These are phyloP conservation scores for Aspergillus biplanus DNA, from an alignment of 495 filamentous ascomycete species.

Conservation along the genomic window DNA sequence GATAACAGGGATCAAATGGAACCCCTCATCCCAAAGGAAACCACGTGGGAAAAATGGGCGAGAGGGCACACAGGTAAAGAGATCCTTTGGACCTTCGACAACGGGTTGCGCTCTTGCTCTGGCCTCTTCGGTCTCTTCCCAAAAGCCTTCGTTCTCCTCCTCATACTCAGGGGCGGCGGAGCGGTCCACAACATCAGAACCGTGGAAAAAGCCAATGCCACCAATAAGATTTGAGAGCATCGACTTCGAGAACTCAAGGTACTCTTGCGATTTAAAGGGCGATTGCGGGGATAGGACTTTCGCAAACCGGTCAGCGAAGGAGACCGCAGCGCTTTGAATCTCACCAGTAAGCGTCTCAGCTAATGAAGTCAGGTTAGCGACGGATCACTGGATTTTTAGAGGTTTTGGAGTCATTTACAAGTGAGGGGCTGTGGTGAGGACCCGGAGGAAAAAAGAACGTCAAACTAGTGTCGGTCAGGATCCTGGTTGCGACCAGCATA, in stretches of 20 bases:
- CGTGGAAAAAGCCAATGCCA: constrained; percentile 94
- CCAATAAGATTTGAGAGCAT: constrained; percentile 95
- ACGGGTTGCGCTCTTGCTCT: constrained; percentile 63
- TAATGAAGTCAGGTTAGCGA: constrained; percentile 40
- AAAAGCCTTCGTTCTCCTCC: constrained; percentile 96
- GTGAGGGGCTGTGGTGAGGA: constrained; percentile 64
- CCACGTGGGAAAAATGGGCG: constrained; percentile 95
- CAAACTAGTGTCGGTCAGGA: constrained; percentile 63
- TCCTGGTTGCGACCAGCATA: neutral
- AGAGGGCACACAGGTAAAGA: constrained; percentile 93
- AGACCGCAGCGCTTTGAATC: constrained; percentile 64
- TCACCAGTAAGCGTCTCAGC: constrained; percentile 70
- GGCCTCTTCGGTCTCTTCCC: constrained; percentile 85
- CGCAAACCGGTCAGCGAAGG: constrained; percentile 75
- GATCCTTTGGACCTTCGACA: constrained; percentile 81
- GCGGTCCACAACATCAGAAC: constrained; percentile 82
- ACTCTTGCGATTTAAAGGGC: constrained; percentile 75
- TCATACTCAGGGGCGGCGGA: constrained; percentile 90
- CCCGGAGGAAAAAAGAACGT: constrained; percentile 85
- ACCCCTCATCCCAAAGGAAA: constrained; percentile 98
- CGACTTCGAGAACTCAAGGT: constrained; percentile 78
- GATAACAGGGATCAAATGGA: constrained; percentile 87
- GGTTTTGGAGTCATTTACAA: constrained; percentile 41
- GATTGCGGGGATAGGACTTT: constrained; percentile 72
- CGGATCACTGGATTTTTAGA: constrained; percentile 7